These are phyloP conservation scores for Polytolypa hystricis DNA, from an alignment of 2,329 filamentous ascomycete species.

Conservation along the genomic window DNA sequence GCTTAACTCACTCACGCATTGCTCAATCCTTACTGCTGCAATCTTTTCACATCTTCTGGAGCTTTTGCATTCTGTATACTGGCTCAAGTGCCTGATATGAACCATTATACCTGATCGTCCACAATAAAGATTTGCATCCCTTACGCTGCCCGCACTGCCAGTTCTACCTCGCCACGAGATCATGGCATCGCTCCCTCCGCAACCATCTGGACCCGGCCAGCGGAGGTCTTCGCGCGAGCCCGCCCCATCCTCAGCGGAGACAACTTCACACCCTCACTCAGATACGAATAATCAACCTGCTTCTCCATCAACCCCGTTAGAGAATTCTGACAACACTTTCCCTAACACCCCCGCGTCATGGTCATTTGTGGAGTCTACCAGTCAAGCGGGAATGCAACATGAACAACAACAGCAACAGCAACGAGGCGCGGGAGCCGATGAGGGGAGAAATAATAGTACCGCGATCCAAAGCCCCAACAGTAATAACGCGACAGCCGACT, in stretches of 20 bases:
- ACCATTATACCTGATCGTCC: background rate
- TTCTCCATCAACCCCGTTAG: slow-evolving; percentile 12
- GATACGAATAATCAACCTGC: background rate
- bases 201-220: slow-evolving; percentile 20
- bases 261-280: slow-evolving; percentile 8
- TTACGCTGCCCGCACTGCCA: too few species aligned
- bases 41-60: background rate
- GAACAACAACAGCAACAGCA: slow-evolving; percentile 8
- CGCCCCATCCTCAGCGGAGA: slow-evolving; percentile 13
- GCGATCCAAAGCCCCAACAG: slow-evolving; percentile 9
- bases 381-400: background rate
- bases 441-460: slow-evolving; percentile 4
- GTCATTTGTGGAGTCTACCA: too few species aligned
- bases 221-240: slow-evolving; percentile 15
- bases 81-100: background rate
- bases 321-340: slow-evolving; percentile 12
- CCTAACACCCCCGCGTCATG: too few species aligned
- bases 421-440: slow-evolving; percentile 5
- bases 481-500: slow-evolving; percentile 10
- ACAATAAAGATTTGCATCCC: too few species aligned
- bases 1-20: background rate
- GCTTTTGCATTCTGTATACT: background rate
- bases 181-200: slow-evolving; percentile 26
- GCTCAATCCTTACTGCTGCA: background rate
- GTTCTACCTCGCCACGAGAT: slow-evolving; percentile 3